These are phyloP conservation scores for Penicillium sp. DNA, from an alignment of 2,329 filamentous ascomycete genomes.

Conservation along the genomic window DNA sequence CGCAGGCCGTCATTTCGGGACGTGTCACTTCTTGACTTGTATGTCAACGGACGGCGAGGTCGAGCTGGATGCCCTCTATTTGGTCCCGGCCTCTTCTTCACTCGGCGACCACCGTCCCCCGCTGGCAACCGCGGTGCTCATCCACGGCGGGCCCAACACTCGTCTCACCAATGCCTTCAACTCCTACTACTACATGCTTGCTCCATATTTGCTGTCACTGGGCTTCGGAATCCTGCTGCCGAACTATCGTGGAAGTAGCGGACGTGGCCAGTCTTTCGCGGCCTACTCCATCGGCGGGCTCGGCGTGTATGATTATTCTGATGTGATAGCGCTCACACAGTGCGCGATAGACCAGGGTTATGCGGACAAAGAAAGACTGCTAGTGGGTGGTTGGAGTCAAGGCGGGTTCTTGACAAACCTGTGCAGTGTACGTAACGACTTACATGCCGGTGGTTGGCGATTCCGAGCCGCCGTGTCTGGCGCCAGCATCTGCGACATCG, in stretches of 20 bases:
- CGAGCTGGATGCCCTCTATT: slow-evolving; percentile 2
- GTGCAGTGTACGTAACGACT: slow-evolving; percentile 8
- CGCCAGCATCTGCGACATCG: slow-evolving; percentile 13
- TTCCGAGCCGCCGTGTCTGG: slow-evolving; percentile 13
- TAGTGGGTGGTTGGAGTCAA: slow-evolving; percentile 13
- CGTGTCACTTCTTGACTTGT: slow-evolving; percentile 2
- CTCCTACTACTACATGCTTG: slow-evolving; percentile 11
- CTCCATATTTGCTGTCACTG: slow-evolving; percentile 12
- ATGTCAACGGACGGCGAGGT: slow-evolving; percentile 3
- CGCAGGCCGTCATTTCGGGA: slow-evolving; percentile 4
- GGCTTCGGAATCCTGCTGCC: slow-evolving; percentile 18
- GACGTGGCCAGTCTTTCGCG: slow-evolving; percentile 14
- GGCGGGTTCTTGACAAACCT: slow-evolving; percentile 15
- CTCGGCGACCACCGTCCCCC: not conserved
- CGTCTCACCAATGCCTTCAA: slow-evolving; percentile 14
- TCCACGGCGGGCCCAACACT: slow-evolving; percentile 17
- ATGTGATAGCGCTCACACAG: slow-evolving; percentile 14
- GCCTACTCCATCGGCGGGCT: slow-evolving; percentile 11
- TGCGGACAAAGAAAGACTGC: slow-evolving; percentile 10
- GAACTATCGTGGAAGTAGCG: slow-evolving; percentile 20
- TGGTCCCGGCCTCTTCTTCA: not conserved
- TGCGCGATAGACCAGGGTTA: slow-evolving; percentile 12
- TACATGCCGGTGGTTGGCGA: slow-evolving; percentile 7
- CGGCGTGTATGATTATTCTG: slow-evolving; percentile 13
- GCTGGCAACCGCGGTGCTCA: slow-evolving; percentile 14